These are phyloP conservation scores for Plasmodium malariae DNA, from an alignment of 169 alveolate genomes.

Conservation along the genomic window DNA sequence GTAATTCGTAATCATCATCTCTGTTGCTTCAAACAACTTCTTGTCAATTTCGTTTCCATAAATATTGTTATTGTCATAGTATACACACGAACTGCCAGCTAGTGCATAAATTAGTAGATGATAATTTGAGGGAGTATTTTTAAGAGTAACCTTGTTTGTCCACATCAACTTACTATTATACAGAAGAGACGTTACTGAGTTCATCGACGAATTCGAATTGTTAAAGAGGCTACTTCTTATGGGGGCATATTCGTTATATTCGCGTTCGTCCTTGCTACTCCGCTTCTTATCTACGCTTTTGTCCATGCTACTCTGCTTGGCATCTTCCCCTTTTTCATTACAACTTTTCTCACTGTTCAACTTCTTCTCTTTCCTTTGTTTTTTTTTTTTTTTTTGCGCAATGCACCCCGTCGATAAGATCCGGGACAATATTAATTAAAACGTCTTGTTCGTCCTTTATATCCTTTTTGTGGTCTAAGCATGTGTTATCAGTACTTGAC, in stretches of 20 bases:
- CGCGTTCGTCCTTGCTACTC: too few relatives aligned
- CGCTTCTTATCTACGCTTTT: too few relatives aligned
- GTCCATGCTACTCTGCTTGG: neutral
- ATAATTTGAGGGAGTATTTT: constrained; percentile 54
- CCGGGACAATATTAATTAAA: neutral
- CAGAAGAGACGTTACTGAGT: constrained; percentile 47
- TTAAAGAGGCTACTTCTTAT: constrained; percentile 23
- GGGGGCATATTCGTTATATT: too few relatives aligned
- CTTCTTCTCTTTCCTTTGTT: neutral
- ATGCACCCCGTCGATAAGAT: neutral
- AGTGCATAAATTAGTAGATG: constrained; percentile 61
- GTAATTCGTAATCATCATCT: constrained; percentile 46
- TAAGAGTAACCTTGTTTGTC: constrained; percentile 55
- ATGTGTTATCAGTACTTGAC: neutral
- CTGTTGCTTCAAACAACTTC: constrained; percentile 63
- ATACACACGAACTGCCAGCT: constrained; percentile 72
- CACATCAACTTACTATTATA: constrained; percentile 71
- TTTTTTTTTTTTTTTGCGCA: neutral
- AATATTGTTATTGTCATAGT: constrained; percentile 26
- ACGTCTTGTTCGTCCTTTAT: neutral
- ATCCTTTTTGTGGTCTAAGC: neutral
- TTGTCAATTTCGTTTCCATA: constrained; percentile 73
- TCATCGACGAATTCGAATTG: constrained; percentile 56
- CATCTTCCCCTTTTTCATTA: neutral
- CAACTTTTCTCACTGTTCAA: neutral